Percentiles rank a stretch among this genome's conserved stretches.
phyloP scores from a whole-genome alignment of 352 stramenopile species.

The Phytophthora sp. region DNA sequence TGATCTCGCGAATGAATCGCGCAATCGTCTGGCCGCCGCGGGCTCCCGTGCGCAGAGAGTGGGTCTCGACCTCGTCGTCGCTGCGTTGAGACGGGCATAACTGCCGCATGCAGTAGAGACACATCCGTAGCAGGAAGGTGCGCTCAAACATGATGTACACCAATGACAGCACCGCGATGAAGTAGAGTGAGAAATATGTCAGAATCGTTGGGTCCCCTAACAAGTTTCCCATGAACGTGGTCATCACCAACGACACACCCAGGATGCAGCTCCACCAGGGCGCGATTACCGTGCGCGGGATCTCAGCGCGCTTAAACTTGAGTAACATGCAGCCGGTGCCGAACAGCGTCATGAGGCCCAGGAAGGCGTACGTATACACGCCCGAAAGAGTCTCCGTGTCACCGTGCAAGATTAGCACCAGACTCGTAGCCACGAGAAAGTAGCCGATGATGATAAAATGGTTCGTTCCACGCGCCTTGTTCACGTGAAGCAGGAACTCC shows the following conservation, averaged over 20 bases:
- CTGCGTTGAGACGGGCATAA: slow-evolving; percentile 73
- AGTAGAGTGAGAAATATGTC: slow-evolving; percentile 92
- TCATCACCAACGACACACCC: slow-evolving; percentile 82
- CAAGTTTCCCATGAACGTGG: slow-evolving; percentile 86
- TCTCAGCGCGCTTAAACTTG: slow-evolving; percentile 93
- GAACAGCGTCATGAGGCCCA: slow-evolving; percentile 95
- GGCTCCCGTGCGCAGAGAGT: slow-evolving; percentile 73
- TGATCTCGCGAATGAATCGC: slow-evolving; percentile 84
- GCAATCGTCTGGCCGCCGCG: slow-evolving; percentile 87
- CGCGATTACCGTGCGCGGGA: slow-evolving; percentile 88
- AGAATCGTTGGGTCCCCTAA: slow-evolving; percentile 86
- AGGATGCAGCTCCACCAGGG: slow-evolving; percentile 90
- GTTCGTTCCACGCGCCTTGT: slow-evolving; percentile 88
- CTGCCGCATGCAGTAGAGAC: slow-evolving; percentile 78
- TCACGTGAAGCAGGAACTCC: slow-evolving; percentile 80
- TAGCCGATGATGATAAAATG: slow-evolving; percentile 94
- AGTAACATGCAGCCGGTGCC: slow-evolving; percentile 93
- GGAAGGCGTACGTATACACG: slow-evolving; percentile 96
- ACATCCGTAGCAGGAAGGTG: slow-evolving; percentile 85
- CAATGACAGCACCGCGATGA: slow-evolving; percentile 77
- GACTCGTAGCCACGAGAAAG: slow-evolving; percentile 87
- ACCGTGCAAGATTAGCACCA: slow-evolving; percentile 91
- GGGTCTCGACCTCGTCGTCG: slow-evolving; percentile 45
- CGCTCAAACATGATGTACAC: slow-evolving; percentile 92
- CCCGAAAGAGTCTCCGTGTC: slow-evolving; percentile 93